These are phyloP conservation scores for Phytophthora capsici DNA, from an alignment of 352 stramenopile genomes.

Conservation along the genomic window DNA sequence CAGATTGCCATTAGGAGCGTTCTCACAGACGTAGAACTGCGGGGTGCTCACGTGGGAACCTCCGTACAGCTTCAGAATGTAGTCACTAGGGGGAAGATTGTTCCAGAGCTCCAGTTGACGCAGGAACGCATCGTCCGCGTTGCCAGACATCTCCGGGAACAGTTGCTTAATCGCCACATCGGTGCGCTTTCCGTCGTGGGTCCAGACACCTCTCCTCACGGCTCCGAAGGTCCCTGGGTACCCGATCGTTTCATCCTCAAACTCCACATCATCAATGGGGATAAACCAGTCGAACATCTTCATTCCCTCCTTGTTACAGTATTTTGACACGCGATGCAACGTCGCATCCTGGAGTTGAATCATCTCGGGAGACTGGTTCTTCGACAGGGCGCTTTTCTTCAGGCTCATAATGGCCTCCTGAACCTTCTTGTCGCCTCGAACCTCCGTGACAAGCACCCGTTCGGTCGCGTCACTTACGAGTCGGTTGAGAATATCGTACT, in stretches of 20 bases:
- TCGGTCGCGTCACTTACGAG: neutral
- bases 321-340: slow-evolving; percentile 10
- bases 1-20: slow-evolving; percentile 35
- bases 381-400: slow-evolving; percentile 14
- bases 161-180: slow-evolving; percentile 23
- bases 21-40: slow-evolving; percentile 41
- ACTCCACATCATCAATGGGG: slow-evolving; percentile 31
- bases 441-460: slow-evolving; percentile 21
- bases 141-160: neutral
- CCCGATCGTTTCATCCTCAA: slow-evolving; percentile 13
- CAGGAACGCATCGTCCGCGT: slow-evolving; percentile 27
- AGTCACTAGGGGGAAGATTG: slow-evolving; percentile 22
- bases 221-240: slow-evolving; percentile 18
- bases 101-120: slow-evolving; percentile 46
- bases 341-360: slow-evolving; percentile 15
- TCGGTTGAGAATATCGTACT: slow-evolving; percentile 13
- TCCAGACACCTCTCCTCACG: slow-evolving; percentile 17
- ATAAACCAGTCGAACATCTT: slow-evolving; percentile 35
- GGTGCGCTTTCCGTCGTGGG: slow-evolving; percentile 22
- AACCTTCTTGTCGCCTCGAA: slow-evolving; percentile 27
- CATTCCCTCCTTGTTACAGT: slow-evolving; percentile 7
- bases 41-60: slow-evolving; percentile 38
- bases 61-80: slow-evolving; percentile 49
- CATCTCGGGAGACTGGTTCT: slow-evolving; percentile 13
- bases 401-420: slow-evolving; percentile 28